phyloP scores from a whole-genome alignment of 148 eudicot genomes.

The Rhododendron simsii region DNA sequence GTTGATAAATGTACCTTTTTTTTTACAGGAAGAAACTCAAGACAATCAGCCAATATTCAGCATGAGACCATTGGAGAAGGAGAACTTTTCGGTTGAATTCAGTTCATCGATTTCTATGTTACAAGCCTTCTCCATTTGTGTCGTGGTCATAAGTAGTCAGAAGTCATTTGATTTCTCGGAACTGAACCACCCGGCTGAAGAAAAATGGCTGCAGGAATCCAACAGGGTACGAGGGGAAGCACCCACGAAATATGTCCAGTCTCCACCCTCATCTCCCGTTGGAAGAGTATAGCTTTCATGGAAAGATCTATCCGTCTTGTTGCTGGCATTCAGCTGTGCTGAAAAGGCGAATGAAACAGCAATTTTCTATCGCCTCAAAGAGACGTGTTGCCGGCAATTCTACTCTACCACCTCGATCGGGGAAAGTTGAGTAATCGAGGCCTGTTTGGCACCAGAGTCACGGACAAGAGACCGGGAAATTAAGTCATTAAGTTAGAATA shows the following conservation, averaged over 20 bases:
- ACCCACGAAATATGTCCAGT: constrained; percentile 30
- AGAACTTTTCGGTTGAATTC: constrained; percentile 56
- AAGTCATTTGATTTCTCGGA: constrained; percentile 28
- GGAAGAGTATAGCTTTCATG: constrained; percentile 50
- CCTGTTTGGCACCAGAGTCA: neutral
- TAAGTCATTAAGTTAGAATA: neutral
- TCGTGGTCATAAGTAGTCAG: constrained; percentile 46
- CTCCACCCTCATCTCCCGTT: constrained; percentile 72
- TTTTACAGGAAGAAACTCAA: constrained; percentile 24
- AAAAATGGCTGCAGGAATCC: constrained; percentile 12
- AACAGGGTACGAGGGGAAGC: constrained; percentile 18
- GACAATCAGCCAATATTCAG: constrained; percentile 45
- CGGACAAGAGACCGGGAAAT: neutral
- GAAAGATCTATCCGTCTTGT: constrained; percentile 10
- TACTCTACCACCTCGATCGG: neutral
- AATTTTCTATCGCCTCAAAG: neutral
- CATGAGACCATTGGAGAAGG: constrained; percentile 48
- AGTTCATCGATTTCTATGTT: constrained; percentile 52
- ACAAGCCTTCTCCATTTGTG: constrained; percentile 70
- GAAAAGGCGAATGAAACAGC: neutral
- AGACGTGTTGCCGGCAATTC: neutral
- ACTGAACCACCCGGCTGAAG: constrained; percentile 14
- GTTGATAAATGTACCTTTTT: neutral
- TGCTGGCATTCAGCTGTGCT: neutral
- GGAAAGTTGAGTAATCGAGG: neutral